phyloP scores from a whole-genome alignment of 192 early-diverging fungal species.

The Rhizophagus prolifer region DNA sequence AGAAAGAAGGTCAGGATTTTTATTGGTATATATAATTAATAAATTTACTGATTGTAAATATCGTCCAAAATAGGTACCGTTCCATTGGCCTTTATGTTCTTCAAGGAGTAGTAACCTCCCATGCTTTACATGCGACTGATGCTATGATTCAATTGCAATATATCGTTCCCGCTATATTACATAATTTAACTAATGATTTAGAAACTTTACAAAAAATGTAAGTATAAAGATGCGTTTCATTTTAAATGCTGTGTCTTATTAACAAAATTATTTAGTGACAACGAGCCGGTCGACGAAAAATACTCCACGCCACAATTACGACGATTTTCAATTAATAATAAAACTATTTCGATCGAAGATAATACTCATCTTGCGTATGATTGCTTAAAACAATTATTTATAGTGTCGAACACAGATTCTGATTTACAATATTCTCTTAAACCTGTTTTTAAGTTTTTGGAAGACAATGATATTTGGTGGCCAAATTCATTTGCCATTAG shows the following conservation, averaged over 20 bases:
- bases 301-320: background rate
- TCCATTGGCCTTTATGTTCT: conserved; percentile 63
- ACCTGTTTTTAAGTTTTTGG: conserved; percentile 37
- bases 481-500: conserved; percentile 38
- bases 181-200: conserved; percentile 36
- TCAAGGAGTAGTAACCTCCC: conserved; percentile 60
- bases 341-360: conserved; percentile 38
- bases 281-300: background rate
- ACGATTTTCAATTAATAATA: conserved; percentile 28
- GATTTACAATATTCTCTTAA: conserved; percentile 33
- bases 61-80: conserved; percentile 33
- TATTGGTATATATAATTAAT: background rate
- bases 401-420: conserved; percentile 25
- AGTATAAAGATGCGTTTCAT: conserved; percentile 21
- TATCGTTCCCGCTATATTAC: conserved; percentile 56
- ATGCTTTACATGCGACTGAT: conserved; percentile 62
- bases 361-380: conserved; percentile 24
- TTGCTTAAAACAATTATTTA: conserved; percentile 40
- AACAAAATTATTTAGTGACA: background rate
- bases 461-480: conserved; percentile 39
- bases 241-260: conserved; percentile 29
- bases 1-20: conserved; percentile 31
- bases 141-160: conserved; percentile 60
- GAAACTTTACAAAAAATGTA: conserved; percentile 23
- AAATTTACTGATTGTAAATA: background rate